Evolutionary conservation across 148 eudicot species (phyloP), one percentile per base, ranked within the genome.

Genomic region (Rhododendron simsii): DNA sequence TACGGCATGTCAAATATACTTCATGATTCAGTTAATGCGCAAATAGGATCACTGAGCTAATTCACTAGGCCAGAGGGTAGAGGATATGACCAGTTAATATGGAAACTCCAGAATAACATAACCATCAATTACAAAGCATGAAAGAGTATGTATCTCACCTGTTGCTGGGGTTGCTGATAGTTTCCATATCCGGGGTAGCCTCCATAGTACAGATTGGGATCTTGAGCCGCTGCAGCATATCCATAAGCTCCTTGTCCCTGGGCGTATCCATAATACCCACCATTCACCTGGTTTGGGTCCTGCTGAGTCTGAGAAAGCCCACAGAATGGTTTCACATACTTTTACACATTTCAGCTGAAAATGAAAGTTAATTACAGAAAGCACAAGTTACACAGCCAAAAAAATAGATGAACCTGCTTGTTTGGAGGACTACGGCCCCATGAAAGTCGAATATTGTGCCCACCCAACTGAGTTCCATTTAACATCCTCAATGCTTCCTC

Each of bases 341-440:
- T 82, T 84, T 3, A 75, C 35, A 35, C 82, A 53, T 59, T 81
- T 15, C 39, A 44, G 44, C 44, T n/a, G 14, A 61, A 26, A 86
- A 23, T 12, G 37, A 83, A 83, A 83, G 50, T 59, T 12, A 71
- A 86, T 51, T 7, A 47, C 45, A 86, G 2, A 67, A 71, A 35
- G 26, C 74, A 84, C 23, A 79, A 65, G 45, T 7, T 14, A 69
- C 16, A 2, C 2, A 20, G 65, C 30, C 12, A 26, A 41, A 67
- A 53, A 71, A 35, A 20, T 5, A 44, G 6, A 55, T 26, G 4
- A 78, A 95, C 98, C 95, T 92, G 96, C 84, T 92, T 93, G 92
- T 92, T 96, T 61, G 98, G 90, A 82, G 97, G 96, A 88, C 92
- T 95, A 83, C 97, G 99, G 45, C 99, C 99, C 99, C 99, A 96